Conservation (phyloP, 2,329 filamentous ascomycete species). For the Colletotrichum sp. region DNA sequence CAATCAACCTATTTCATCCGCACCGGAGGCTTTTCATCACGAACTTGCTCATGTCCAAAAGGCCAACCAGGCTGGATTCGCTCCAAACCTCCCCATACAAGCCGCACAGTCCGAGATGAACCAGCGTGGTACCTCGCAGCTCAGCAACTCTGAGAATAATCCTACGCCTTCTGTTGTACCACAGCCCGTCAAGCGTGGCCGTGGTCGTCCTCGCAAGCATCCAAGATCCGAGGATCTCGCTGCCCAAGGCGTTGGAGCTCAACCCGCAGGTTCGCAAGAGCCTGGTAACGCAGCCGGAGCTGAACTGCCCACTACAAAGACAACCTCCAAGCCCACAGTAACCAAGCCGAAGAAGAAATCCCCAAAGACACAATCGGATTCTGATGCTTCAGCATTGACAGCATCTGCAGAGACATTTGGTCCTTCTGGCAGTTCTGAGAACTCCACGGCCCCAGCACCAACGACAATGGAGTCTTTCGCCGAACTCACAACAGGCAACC, state of each 20-base stretch:
- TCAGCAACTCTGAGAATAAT: neutral
- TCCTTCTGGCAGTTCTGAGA: neutral
- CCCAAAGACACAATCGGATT: neutral
- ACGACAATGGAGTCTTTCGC: neutral
- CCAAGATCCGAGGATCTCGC: neutral
- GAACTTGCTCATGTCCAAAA: neutral
- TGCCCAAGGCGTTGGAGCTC: neutral
- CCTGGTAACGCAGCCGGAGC: neutral
- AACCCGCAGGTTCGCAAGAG: neutral
- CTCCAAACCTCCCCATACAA: neutral
- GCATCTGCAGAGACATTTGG: neutral
- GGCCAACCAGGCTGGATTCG: neutral
- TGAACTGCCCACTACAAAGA: neutral
- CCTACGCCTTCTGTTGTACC: neutral
- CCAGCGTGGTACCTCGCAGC: neutral
- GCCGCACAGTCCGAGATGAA: neutral
- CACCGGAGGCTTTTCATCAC: neutral
- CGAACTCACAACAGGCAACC: too few relatives aligned
- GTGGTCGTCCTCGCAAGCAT: slow-evolving; percentile 13
- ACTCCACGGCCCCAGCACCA: neutral
- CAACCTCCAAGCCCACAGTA: neutral
- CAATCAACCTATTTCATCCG: neutral
- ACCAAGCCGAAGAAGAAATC: neutral
- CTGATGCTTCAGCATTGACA: neutral
- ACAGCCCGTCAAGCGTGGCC: slow-evolving; percentile 4